Percentiles rank a stretch among this genome's conserved stretches.
Evolutionary conservation across 495 filamentous ascomycete species (phyloP).

Genomic region (Apiosordaria backusii): DNA sequence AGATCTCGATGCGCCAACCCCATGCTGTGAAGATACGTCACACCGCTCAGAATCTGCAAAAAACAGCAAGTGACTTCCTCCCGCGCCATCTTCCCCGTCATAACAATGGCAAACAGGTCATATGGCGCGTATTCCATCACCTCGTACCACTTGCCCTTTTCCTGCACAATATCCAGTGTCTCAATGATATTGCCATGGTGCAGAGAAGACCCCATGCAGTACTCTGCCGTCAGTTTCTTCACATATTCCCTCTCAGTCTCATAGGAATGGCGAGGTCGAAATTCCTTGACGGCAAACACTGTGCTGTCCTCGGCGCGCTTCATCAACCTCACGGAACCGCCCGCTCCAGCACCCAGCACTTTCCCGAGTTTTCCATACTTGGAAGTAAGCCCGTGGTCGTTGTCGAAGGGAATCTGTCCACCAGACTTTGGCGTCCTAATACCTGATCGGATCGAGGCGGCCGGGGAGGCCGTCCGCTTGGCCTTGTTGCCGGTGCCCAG

Average conservation of each 20-base stretch:
- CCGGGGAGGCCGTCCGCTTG: constrained; percentile 63
- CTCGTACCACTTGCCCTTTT: constrained; percentile 94
- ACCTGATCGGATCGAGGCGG: constrained; percentile 48
- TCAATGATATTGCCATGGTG: constrained; percentile 99
- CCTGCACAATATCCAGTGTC: constrained; percentile 93
- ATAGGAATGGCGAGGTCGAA: constrained; percentile 87
- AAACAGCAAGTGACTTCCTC: constrained; percentile 89
- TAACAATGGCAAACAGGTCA: constrained; percentile 96
- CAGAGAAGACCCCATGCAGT: constrained; percentile 94
- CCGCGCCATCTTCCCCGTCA: constrained; percentile 96
- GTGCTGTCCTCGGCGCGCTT: constrained; percentile 84
- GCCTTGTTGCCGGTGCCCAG: constrained; percentile 59
- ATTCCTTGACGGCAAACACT: constrained; percentile 97
- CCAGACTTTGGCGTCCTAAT: constrained; percentile 56
- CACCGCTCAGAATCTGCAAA: constrained; percentile 89
- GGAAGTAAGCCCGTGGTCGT: constrained; percentile 84
- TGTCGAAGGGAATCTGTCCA: constrained; percentile 81
- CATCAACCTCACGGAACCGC: constrained; percentile 91
- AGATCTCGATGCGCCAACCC: constrained; percentile 93
- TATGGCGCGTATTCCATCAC: constrained; percentile 99
- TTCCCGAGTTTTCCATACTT: constrained; percentile 96
- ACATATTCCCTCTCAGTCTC: constrained; percentile 92
- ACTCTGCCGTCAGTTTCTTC: constrained; percentile 99
- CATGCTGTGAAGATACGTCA: constrained; percentile 97
- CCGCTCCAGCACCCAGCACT: constrained; percentile 89